These are phyloP conservation scores for Gomphus bonarii DNA, from an alignment of 1,284 basidiomycete species.

Conservation along the genomic window DNA sequence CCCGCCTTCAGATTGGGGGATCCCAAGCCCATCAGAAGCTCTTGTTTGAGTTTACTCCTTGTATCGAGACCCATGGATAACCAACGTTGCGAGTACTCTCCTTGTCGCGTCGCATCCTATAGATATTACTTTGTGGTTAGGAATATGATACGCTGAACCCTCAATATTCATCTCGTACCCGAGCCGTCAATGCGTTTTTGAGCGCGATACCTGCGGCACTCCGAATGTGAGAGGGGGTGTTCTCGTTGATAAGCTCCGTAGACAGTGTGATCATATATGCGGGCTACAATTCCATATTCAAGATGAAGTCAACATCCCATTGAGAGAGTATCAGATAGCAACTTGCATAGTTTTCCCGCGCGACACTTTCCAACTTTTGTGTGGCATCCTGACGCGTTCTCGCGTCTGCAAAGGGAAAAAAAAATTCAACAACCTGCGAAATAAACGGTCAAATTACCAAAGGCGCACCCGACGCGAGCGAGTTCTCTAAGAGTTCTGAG, in stretches of 20 bases:
- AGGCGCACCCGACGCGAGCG: slow-evolving; percentile 75
- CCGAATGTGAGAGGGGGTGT: slow-evolving; percentile 64
- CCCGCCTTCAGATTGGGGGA: slow-evolving; percentile 71
- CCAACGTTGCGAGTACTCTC: slow-evolving; percentile 76
- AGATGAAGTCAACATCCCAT: background rate
- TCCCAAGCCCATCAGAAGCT: slow-evolving; percentile 74
- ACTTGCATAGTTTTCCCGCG: slow-evolving; percentile 78
- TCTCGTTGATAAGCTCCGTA: slow-evolving; percentile 70
- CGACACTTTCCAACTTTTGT: slow-evolving; percentile 75
- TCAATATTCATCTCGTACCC: slow-evolving; percentile 44
- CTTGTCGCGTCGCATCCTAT: slow-evolving; percentile 73
- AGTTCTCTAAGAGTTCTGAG: slow-evolving; percentile 79
- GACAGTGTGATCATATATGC: slow-evolving; percentile 86
- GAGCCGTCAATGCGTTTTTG: slow-evolving; percentile 90
- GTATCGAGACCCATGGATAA: slow-evolving; percentile 58
- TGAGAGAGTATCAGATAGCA: background rate
- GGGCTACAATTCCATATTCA: slow-evolving; percentile 39
- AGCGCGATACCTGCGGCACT: slow-evolving; percentile 94
- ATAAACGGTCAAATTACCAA: slow-evolving; percentile 18
- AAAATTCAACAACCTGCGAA: slow-evolving; percentile 13
- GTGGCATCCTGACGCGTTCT: slow-evolving; percentile 83
- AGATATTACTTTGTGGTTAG: slow-evolving; percentile 16
- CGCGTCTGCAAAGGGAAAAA: slow-evolving; percentile 48
- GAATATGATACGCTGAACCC: background rate
- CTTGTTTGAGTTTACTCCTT: slow-evolving; percentile 82